Conservation (phyloP, 371 early-diverging fungal species). For the Coemansia linderi region DNA sequence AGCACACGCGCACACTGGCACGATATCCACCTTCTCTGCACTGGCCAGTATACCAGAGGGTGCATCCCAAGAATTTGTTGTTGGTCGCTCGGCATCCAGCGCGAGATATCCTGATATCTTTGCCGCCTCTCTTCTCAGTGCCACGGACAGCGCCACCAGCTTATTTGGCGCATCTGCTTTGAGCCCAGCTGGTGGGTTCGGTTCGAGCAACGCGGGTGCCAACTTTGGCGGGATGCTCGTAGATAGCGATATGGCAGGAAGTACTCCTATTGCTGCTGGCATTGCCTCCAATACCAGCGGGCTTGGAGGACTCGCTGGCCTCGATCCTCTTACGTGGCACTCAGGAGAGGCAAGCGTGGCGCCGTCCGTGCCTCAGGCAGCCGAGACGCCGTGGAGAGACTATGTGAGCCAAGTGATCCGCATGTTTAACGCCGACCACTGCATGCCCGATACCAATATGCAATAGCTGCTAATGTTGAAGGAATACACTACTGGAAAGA, state of each 20-base stretch:
- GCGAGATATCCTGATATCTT: not conserved
- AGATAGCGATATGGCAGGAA: constrained; percentile 30
- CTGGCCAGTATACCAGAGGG: not conserved
- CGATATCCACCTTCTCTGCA: not conserved
- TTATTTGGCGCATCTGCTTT: not conserved
- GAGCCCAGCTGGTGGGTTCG: not conserved
- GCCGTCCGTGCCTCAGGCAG: not conserved
- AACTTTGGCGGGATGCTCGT: constrained; percentile 29
- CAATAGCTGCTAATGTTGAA: not conserved
- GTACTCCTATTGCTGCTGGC: constrained; percentile 32
- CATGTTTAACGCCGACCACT: constrained; percentile 21
- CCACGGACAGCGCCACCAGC: not conserved
- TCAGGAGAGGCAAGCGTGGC: not conserved
- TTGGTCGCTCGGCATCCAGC: not conserved
- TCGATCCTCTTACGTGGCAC: not conserved
- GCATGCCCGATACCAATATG: not conserved
- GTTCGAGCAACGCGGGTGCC: constrained; percentile 3
- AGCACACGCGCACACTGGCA: not conserved
- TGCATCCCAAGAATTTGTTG: not conserved
- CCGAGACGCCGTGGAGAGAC: constrained; percentile 32
- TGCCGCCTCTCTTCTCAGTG: not conserved
- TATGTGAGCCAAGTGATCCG: constrained; percentile 40
- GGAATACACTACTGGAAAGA: not conserved
- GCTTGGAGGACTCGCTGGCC: constrained; percentile 9
- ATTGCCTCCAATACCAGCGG: constrained; percentile 24